phyloP scores from a whole-genome alignment of 306 rosid genomes.

The Gastrolobium villosum region DNA sequence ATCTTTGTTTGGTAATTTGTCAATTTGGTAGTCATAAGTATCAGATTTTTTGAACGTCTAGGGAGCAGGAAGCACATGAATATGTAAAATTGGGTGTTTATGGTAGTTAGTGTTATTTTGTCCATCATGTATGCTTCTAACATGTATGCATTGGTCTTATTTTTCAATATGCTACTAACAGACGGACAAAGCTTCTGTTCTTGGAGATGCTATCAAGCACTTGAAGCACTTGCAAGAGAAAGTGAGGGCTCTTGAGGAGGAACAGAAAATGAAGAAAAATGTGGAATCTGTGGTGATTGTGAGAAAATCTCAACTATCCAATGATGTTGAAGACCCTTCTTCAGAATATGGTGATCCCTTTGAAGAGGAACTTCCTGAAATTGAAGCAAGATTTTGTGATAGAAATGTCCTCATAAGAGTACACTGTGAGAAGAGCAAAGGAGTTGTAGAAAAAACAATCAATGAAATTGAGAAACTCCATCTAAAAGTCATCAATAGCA shows the following conservation, averaged over 20 bases:
- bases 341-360: slow-evolving; percentile 42
- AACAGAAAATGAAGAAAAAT: slow-evolving; percentile 62
- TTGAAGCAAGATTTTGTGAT: slow-evolving; percentile 86
- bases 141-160: slow-evolving; percentile 1
- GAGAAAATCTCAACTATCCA: slow-evolving; percentile 64
- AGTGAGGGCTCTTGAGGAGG: slow-evolving; percentile 83
- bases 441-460: slow-evolving; percentile 64
- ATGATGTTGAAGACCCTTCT: slow-evolving; percentile 51
- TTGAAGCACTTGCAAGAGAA: slow-evolving; percentile 83
- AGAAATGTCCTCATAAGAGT: slow-evolving; percentile 79
- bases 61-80: background rate
- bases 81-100: background rate
- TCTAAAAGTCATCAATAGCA: slow-evolving; percentile 70
- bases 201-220: slow-evolving; percentile 90
- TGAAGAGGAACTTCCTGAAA: slow-evolving; percentile 73
- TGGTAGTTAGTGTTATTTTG: background rate
- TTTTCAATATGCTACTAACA: slow-evolving; percentile 47
- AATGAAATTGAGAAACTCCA: slow-evolving; percentile 76
- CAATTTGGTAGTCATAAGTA: background rate
- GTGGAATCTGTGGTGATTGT: slow-evolving; percentile 78
- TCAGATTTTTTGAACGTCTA: background rate
- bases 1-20: background rate
- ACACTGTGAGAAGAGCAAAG: slow-evolving; percentile 87
- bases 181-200: slow-evolving; percentile 97
- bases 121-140: background rate